Percentiles rank a stretch among this genome's conserved stretches.
Evolutionary conservation across 768 basidiomycete genomes (phyloP).

Genomic region (Rhizopogon roseolus): DNA sequence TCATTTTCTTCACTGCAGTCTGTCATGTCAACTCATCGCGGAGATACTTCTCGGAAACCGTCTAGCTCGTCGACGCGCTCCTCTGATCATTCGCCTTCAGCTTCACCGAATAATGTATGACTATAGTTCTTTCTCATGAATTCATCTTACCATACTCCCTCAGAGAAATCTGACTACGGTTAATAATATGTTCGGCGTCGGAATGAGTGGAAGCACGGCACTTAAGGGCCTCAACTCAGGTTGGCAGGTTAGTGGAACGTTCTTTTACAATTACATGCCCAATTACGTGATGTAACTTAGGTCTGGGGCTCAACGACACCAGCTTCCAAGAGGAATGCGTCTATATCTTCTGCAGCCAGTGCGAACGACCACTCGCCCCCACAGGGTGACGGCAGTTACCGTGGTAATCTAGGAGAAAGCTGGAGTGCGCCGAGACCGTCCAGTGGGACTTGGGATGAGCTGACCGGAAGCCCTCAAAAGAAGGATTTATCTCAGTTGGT

Average conservation of each 20-base stretch:
- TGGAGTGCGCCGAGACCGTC: constrained; percentile 49
- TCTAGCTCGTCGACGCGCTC: constrained; percentile 69
- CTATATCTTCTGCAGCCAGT: constrained; percentile 56
- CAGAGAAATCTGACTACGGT: constrained; percentile 43
- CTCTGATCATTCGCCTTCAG: constrained; percentile 55
- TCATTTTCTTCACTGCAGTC: constrained; percentile 14
- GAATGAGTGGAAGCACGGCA: constrained; percentile 40
- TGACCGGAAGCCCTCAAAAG: constrained; percentile 41
- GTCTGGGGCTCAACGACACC: constrained; percentile 54
- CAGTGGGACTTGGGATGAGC: constrained; percentile 60
- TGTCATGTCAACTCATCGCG: constrained; percentile 30
- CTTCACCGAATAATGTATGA: constrained; percentile 55
- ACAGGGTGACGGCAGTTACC: constrained; percentile 43
- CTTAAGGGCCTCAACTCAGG: constrained; percentile 54
- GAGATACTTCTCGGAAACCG: constrained; percentile 56
- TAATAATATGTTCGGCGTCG: constrained; percentile 49
- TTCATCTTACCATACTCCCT: constrained; percentile 12
- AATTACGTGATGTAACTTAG: constrained; percentile 28
- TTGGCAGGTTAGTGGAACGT: constrained; percentile 53
- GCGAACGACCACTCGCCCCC: constrained; percentile 42
- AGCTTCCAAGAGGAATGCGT: constrained; percentile 53
- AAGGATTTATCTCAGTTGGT: constrained; percentile 49
- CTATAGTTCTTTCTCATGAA: neutral
- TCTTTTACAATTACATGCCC: constrained; percentile 3
- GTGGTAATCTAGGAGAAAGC: constrained; percentile 41